Evolutionary conservation across 2,329 filamentous ascomycete species (phyloP), one percentile per base, ranked within the genome.

Genomic region (Neophaeococcomyces mojaviensis): DNA sequence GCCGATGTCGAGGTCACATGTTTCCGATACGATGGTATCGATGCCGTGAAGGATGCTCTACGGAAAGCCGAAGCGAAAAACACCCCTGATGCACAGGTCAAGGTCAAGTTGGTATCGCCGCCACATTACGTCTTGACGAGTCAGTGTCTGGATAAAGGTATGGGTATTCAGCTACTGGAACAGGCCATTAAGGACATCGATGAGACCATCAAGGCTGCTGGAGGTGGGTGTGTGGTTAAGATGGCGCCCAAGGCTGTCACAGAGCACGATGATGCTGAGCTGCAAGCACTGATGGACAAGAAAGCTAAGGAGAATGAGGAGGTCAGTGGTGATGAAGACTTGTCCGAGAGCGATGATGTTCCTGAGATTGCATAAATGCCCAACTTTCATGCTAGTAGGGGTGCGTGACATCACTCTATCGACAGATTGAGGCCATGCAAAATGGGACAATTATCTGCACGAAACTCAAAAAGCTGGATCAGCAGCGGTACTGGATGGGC

Each of bases 221-320:
- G 86, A 44, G 92, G 92, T 51, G 81, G 80, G 62, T 84, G 90
- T 62, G 78, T 83, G 35, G 84, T 96, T 59, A 95, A 94, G 81
- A 98, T 98, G 92, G 89, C 92, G 61, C 92, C 92, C 57, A 97
- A 97, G 81, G 92, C 94, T 3, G 92, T 98, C 52, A 98, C 92
- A 1, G 94, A 97, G 77, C 94, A 88, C 67, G 94, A 98, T 61
- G 92, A 98, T 63, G 92, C 90, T 20, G 89, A 96, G 69, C 76
- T 98, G 55, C 88, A 96, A 68, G 92, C 90, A 43, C 78, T 98
- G 55, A 98, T 98, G 92, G 92, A 97, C 77, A 96, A 97, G 82
- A 83, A 86, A 56, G 92, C 95, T 75, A 84, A 88, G 56, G 90
- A 97, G 78, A 98, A 98, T 70, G 86, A 88, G 65, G 88, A 98